These are phyloP conservation scores for Ogataea nakhonphanomensis DNA, from an alignment of 805 yeast species.

Conservation along the genomic window DNA sequence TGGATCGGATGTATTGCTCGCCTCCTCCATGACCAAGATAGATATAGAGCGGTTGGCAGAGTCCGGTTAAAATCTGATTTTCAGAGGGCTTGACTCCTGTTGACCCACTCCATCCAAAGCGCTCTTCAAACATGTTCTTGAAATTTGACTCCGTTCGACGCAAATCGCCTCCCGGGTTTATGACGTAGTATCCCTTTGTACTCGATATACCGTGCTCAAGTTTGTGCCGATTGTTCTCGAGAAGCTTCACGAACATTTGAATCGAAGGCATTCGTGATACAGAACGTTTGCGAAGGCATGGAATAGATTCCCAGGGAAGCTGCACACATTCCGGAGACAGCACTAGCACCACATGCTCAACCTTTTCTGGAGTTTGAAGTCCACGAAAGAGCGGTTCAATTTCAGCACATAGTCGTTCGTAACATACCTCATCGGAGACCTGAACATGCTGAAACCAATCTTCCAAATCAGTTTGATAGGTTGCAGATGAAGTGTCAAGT, in stretches of 20 bases:
- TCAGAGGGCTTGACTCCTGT: constrained; percentile 59
- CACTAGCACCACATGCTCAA: constrained; percentile 61
- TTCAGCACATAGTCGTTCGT: constrained; percentile 51
- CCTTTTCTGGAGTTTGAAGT: constrained; percentile 14
- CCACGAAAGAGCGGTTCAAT: constrained; percentile 44
- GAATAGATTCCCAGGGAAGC: constrained; percentile 89
- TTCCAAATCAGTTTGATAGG: constrained; percentile 42
- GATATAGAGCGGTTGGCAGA: constrained; percentile 53
- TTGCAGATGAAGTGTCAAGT: constrained; percentile 34
- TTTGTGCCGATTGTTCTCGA: constrained; percentile 21
- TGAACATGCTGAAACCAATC: constrained; percentile 66
- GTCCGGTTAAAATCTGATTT: constrained; percentile 40
- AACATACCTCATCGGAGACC: constrained; percentile 60
- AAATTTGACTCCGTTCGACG: constrained; percentile 60
- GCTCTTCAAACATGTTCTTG: constrained; percentile 37
- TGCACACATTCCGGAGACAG: constrained; percentile 62
- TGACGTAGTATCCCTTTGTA: constrained; percentile 51
- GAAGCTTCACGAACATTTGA: constrained; percentile 38
- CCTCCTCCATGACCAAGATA: constrained; percentile 98
- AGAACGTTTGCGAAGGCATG: constrained; percentile 49
- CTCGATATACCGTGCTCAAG: constrained; percentile 21
- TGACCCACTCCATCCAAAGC: constrained; percentile 50
- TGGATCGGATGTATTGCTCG: constrained; percentile 68
- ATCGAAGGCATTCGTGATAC: constrained; percentile 76
- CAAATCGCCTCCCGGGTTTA: constrained; percentile 84